Base-by-base conservation (phyloP, 2,329 filamentous ascomycete genomes). In the Beauveria sp. region DNA sequence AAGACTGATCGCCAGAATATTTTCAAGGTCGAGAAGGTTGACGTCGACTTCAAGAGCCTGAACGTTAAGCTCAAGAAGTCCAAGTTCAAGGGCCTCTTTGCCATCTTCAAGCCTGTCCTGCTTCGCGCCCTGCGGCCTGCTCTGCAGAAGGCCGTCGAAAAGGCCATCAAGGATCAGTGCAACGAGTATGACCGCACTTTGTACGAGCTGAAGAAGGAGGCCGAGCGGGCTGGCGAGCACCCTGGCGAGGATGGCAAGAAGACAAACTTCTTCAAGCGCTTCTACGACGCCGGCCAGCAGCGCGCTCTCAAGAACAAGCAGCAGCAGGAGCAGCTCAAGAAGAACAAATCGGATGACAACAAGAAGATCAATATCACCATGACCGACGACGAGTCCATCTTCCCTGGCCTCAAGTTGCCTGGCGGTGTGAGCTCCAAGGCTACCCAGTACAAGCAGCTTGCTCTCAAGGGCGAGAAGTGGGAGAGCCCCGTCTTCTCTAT, bases 401-500 rank as follows among this genome's bases (percentile, higher is more conserved):
- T 99, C 87, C 89, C 91, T 70, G 80, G 93, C 72, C 88, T 99
- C 71, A 83, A 87, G 62, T 82, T 99, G 6, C 92, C 93, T 28
- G 75, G 75, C 26, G 93, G 92, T 61, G 93, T 97, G 73, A 95
- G 90, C 68, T 88, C 86, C 78, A 97, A 96, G 84, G 93, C 93
- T 10, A 96, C 91, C 26, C 91, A 96, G 75, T 98, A 96, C 83
- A 91, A 87, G 78, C 86, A 97, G 24, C 82, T 96, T 62, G 91
- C 93, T 9, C 81, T 80, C 67, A 91, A 95, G 84, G 95, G 95
- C 58, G 90, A 96, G 61, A 88, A 87, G 74, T 99, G 95, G 95
- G 89, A 96, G 80, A 96, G 90, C 64, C 91, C 93, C 10, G 86
- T 99, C 70, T 99, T 99, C 80, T 88, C 86, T 64, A 88, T 98